Base-by-base conservation (phyloP, 352 stramenopile genomes). In the Paralagenidium karlingii region DNA sequence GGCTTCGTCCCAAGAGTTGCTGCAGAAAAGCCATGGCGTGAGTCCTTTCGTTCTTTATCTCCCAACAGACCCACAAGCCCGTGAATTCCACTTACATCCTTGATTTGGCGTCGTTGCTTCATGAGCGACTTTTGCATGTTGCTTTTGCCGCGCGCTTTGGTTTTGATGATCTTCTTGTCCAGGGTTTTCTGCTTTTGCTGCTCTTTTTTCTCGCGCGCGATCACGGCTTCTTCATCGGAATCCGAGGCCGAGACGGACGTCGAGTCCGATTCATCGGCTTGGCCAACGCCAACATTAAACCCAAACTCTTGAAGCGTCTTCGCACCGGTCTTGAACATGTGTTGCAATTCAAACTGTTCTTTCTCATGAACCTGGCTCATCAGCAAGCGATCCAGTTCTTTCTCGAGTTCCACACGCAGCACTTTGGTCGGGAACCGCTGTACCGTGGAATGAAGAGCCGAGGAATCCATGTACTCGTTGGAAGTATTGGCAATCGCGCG, bases 391-490 rank as follows among this genome's bases (percentile, higher is more conserved):
- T 97, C 86, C 8, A 97, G 63, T 34, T 95, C 87, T 16, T 87
- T 83, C 34, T 97, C 84, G 4, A 97, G 66, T 40, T 97, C 87
- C 6, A 84, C 43, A 0, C 82, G 58, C 5, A 97, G 52, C 12
- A 94, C 80, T 38, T 78, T 83, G 1, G 85, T 94, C 2, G 82
- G 76, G 44, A 96, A 97, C 6, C 79, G 71, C 62, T 97, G 89
- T 12, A 82, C 43, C 15, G 79, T 84, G 38, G 70, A 82, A 49
- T 97, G 87, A 1, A 97, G 57, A 12, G 93, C 70, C 15, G 55
- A 58, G 20, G 82, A 95, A 42, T 96, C 82, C 65, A 97, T 96
- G 31, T 75, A 92, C 34, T 85, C 67, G 42, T 90, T 90, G 8
- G 60, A 55, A 13, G 64, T 80, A 44, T 85, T 94, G 2, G 63